phyloP scores from a whole-genome alignment of 495 filamentous ascomycete species.

The Hypoxylon fragiforme region DNA sequence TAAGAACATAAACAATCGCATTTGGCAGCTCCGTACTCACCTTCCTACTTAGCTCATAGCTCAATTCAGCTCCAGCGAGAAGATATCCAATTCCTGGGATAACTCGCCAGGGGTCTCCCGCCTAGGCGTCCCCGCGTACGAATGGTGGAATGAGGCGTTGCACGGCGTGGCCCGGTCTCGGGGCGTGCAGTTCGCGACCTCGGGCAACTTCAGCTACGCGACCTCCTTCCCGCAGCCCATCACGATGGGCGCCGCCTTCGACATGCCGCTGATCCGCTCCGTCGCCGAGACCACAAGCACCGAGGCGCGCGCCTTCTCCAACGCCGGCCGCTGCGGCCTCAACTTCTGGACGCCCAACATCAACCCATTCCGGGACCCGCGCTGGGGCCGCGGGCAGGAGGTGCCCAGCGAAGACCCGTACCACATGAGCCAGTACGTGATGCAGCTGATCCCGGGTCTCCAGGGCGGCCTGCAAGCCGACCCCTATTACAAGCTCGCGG shows the following conservation, averaged over 20 bases:
- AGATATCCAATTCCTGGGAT: conserved; percentile 61
- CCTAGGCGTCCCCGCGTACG: conserved; percentile 59
- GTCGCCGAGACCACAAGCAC: conserved; percentile 61
- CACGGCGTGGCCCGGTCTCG: conserved; percentile 58
- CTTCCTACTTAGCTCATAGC: conserved; percentile 30
- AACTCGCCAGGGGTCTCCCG: conserved; percentile 58
- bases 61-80: conserved; percentile 43
- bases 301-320: conserved; percentile 65
- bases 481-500: conserved; percentile 52
- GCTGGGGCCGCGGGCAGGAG: conserved; percentile 66
- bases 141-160: conserved; percentile 59
- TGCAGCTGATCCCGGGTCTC: conserved; percentile 61
- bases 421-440: conserved; percentile 58
- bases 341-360: conserved; percentile 68
- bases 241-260: conserved; percentile 60
- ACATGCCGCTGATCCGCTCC: conserved; percentile 60
- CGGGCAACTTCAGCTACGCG: conserved; percentile 58
- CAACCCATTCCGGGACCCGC: conserved; percentile 63
- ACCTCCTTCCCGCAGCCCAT: conserved; percentile 68
- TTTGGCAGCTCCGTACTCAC: background rate
- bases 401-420: conserved; percentile 66
- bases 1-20: conserved; percentile 29
- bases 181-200: conserved; percentile 55
- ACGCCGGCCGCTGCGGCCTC: conserved; percentile 56
- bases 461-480: conserved; percentile 54